phyloP scores from a whole-genome alignment of 2,329 filamentous ascomycete species.

The Verticillium nubilum region DNA sequence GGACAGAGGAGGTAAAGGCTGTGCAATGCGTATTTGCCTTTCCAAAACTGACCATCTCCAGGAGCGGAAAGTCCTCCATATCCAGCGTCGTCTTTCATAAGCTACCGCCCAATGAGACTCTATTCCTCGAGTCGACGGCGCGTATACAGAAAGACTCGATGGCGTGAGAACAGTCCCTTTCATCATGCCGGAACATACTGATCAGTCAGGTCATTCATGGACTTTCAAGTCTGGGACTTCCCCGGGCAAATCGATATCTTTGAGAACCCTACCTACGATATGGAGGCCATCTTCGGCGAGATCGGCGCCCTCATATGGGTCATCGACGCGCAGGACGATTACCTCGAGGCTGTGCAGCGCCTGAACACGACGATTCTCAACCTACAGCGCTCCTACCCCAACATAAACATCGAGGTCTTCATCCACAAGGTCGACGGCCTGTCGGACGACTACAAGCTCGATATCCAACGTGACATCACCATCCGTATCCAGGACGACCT shows the following conservation, averaged over 20 bases:
- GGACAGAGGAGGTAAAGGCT: conserved; percentile 75
- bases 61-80: conserved; percentile 97
- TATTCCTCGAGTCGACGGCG: conserved; percentile 93
- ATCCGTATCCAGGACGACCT: conserved; percentile 96
- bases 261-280: conserved; percentile 81
- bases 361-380: conserved; percentile 87
- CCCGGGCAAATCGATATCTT: conserved; percentile 89
- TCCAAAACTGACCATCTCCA: conserved; percentile 27
- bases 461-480: conserved; percentile 94
- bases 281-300: conserved; percentile 89
- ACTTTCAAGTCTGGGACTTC: conserved; percentile 98
- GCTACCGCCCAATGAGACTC: conserved; percentile 87
- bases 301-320: conserved; percentile 97
- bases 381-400: conserved; percentile 81
- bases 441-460: conserved; percentile 91
- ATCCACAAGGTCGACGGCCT: conserved; percentile 99
- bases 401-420: conserved; percentile 96
- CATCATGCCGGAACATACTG: not conserved
- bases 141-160: conserved; percentile 92
- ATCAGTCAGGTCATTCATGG: conserved; percentile 81
- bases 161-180: conserved; percentile 57
- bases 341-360: conserved; percentile 81
- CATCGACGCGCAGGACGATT: conserved; percentile 97
- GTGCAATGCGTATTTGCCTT: not conserved
- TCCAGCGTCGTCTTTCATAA: conserved; percentile 99